Percentiles rank a stretch among this genome's conserved stretches.
These are phyloP conservation scores for Cercospora canescens DNA, from an alignment of 2,329 filamentous ascomycete species.

Conservation along the genomic window DNA sequence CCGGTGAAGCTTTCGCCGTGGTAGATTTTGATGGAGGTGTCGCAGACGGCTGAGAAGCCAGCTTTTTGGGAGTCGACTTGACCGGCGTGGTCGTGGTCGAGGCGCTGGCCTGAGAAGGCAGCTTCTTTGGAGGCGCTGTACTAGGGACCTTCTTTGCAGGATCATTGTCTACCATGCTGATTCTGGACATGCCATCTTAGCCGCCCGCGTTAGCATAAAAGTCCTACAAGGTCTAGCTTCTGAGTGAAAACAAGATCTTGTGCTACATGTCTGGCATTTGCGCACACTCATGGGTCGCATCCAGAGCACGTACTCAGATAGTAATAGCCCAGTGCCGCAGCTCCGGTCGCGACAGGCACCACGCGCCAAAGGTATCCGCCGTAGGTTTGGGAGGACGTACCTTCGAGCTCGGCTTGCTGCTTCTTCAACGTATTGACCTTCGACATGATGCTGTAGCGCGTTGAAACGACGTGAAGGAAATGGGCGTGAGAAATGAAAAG, in stretches of 20 bases:
- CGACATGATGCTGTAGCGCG: slow-evolving; percentile 11
- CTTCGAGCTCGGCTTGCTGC: slow-evolving; percentile 43
- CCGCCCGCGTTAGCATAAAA: neutral
- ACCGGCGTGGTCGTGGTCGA: slow-evolving; percentile 21
- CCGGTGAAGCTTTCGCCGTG: slow-evolving; percentile 15
- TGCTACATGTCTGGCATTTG: neutral
- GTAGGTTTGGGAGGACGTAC: slow-evolving; percentile 31
- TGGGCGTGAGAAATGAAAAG: neutral
- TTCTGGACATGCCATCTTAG: slow-evolving; percentile 32
- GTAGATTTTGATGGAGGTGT: slow-evolving; percentile 20
- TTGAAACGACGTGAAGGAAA: neutral
- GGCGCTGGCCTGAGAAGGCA: slow-evolving; percentile 17
- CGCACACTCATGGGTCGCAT: neutral
- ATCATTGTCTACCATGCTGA: slow-evolving; percentile 38
- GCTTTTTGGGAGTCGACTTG: slow-evolving; percentile 1
- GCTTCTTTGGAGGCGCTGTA: slow-evolving; percentile 20
- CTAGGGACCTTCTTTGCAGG: slow-evolving; percentile 27
- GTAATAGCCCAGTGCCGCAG: slow-evolving; percentile 14
- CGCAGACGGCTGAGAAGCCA: neutral
- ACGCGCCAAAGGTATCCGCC: slow-evolving; percentile 4
- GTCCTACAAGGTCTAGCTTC: neutral
- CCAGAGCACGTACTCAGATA: slow-evolving; percentile 13
- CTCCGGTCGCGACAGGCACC: slow-evolving; percentile 5
- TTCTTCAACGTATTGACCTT: slow-evolving; percentile 42
- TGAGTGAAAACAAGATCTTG: neutral